phyloP scores from a whole-genome alignment of 495 filamentous ascomycete genomes.

The Lasiosphaeria hispida region DNA sequence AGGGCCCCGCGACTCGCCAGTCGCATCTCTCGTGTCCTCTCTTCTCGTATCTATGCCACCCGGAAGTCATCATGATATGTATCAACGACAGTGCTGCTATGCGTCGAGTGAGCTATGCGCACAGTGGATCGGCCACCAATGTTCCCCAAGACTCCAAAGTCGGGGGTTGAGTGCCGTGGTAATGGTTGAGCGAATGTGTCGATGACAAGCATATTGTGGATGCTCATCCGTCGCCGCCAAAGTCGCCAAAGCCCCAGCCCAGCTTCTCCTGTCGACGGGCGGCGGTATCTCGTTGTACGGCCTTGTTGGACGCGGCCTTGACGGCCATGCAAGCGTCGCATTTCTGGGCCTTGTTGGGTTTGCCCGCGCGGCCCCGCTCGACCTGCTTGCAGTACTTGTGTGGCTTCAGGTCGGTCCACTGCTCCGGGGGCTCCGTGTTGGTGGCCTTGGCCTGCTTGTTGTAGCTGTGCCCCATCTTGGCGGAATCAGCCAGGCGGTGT shows the following conservation, averaged over 20 bases:
- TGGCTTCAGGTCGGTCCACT: slow-evolving; percentile 22
- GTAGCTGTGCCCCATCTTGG: slow-evolving; percentile 26
- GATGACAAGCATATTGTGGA: background rate
- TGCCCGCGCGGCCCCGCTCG: slow-evolving; percentile 22
- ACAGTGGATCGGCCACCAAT: too few species aligned
- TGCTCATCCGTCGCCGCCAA: background rate
- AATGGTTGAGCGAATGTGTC: background rate
- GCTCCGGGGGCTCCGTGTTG: slow-evolving; percentile 15
- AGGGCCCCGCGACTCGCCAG: too few species aligned
- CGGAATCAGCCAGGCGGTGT: background rate
- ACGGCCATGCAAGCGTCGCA: slow-evolving; percentile 26
- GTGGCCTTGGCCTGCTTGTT: slow-evolving; percentile 18
- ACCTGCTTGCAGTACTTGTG: slow-evolving; percentile 33
- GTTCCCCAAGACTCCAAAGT: too few species aligned
- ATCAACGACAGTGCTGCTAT: too few species aligned
- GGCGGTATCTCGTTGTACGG: slow-evolving; percentile 13
- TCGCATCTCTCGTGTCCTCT: too few species aligned
- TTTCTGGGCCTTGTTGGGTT: slow-evolving; percentile 31
- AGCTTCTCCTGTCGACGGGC: slow-evolving; percentile 26
- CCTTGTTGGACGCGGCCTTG: slow-evolving; percentile 21
- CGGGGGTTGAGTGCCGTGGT: too few species aligned
- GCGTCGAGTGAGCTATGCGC: too few species aligned
- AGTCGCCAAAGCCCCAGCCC: slow-evolving; percentile 13
- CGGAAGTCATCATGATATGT: too few species aligned
- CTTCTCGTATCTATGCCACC: too few species aligned